A percentile compares a stretch with the other conserved stretches of the same genome.
These are phyloP conservation scores for Trametes meyenii DNA, from an alignment of 768 basidiomycete genomes.

Conservation along the genomic window DNA sequence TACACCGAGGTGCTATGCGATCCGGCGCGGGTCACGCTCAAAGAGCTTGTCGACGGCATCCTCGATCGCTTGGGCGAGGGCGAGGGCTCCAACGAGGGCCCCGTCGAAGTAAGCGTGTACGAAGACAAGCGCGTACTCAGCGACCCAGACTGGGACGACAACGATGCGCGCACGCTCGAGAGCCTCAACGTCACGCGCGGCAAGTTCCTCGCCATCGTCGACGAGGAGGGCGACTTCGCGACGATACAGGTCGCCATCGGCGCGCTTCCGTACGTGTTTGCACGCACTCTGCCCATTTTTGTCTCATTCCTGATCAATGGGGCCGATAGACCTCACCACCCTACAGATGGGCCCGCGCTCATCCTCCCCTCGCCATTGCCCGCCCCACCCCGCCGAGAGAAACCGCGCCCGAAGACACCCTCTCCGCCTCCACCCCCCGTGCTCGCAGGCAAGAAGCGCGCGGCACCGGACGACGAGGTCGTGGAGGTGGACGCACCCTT, in stretches of 20 bases:
- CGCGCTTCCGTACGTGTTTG: constrained; percentile 64
- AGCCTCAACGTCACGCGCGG: constrained; percentile 80
- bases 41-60: constrained; percentile 71
- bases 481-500: constrained; percentile 45
- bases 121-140: constrained; percentile 86
- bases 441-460: constrained; percentile 49
- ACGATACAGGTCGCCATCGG: constrained; percentile 75
- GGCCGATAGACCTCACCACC: constrained; percentile 54
- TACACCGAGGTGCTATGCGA: constrained; percentile 80
- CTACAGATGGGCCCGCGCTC: constrained; percentile 51
- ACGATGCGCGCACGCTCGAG: constrained; percentile 75
- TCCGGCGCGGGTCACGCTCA: constrained; percentile 64
- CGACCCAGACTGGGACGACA: constrained; percentile 95
- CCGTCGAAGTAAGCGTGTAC: constrained; percentile 75
- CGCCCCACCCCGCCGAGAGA: constrained; percentile 48
- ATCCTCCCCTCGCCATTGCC: constrained; percentile 71
- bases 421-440: constrained; percentile 47
- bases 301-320: not conserved
- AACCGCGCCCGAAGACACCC: constrained; percentile 38
- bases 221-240: constrained; percentile 79
- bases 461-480: constrained; percentile 56
- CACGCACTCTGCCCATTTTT: not conserved
- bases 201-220: constrained; percentile 86
- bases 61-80: constrained; percentile 53
- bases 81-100: constrained; percentile 32